Base-by-base conservation (phyloP, 208 protist species). In the Crithidia brevicula region DNA sequence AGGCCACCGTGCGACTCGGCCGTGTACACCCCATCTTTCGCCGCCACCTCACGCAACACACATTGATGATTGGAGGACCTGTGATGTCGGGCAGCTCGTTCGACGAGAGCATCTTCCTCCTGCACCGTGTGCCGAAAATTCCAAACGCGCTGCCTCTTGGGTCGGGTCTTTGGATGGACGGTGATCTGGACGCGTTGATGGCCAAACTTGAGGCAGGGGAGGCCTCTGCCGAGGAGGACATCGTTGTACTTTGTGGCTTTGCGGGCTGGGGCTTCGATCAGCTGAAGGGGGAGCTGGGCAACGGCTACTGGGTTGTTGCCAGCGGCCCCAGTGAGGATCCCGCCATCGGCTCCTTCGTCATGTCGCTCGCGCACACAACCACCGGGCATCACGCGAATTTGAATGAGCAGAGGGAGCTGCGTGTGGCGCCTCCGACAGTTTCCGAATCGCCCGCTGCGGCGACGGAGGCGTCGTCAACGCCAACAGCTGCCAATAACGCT, bases 201-300 rank as follows among this genome's bases (percentile, higher is more conserved):
- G 59, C 68, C 36, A 89, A 86, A 61, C 71, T 95, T 16, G 77
- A 88, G 4, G 67, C 74, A 10, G 73, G 72, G 28, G 82, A 76
- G 53, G 89, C 79, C 9, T 60, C 67, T 18, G 63, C 84, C 43
- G 72, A 78, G 11, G 69, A 88, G 49, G 84, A 93, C 66, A 82
- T 96, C 59, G 64, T 92, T 11, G 75, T 96, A 22, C 43, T 96
- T 6, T 89, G 84, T 43, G 91, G 91, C 25, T 90, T 90, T 74
- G 80, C 84, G 28, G 88, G 88, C 31, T 96, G 91, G 91, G 86
- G 88, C 22, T 45, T 40, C 4, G 66, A 85, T 15, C 88, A 94
- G 65, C 86, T 96, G 27, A 74, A 82, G 53, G 91, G 88, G 31
- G 91, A 96, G 77, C 38, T 93, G 22, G 38, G 62, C n/a, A 53